These are phyloP conservation scores for Penicillium sp. DNA, from an alignment of 2,329 filamentous ascomycete genomes.

Conservation along the genomic window DNA sequence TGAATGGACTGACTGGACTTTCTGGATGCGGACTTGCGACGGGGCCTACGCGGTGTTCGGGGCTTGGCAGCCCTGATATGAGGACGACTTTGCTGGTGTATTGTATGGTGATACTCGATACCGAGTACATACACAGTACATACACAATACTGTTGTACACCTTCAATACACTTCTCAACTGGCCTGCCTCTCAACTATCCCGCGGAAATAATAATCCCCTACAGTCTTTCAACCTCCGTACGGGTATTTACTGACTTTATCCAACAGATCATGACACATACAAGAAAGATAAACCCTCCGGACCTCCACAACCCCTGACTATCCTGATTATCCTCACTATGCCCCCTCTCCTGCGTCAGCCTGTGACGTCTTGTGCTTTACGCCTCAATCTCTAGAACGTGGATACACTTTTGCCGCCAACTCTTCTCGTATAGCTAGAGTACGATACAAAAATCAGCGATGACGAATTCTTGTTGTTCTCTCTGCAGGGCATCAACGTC, in stretches of 20 bases:
- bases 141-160: no score
- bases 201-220: not conserved
- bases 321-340: constrained; percentile 36
- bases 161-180: no score
- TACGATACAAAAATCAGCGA: not conserved
- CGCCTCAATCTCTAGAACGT: constrained; percentile 14
- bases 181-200: not conserved
- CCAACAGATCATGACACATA: not conserved
- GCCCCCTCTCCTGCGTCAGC: constrained; percentile 34
- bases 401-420: not conserved
- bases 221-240: not conserved
- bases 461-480: not conserved
- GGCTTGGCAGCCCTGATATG: constrained; percentile 11
- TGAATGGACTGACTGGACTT: not conserved
- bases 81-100: constrained; percentile 3
- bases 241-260: not conserved
- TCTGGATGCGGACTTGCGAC: constrained; percentile 3
- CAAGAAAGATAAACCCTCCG: not conserved
- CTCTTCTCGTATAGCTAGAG: not conserved
- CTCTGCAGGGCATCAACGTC: constrained; percentile 4
- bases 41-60: constrained; percentile 20
- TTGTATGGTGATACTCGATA: not conserved
- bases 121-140: not conserved
- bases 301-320: constrained; percentile 33
- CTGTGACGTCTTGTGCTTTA: constrained; percentile 31